A percentile compares a stretch with the other conserved stretches of the same genome.
Conservation (phyloP, 1,284 basidiomycete genomes). For the Rhodotorula sp. region DNA sequence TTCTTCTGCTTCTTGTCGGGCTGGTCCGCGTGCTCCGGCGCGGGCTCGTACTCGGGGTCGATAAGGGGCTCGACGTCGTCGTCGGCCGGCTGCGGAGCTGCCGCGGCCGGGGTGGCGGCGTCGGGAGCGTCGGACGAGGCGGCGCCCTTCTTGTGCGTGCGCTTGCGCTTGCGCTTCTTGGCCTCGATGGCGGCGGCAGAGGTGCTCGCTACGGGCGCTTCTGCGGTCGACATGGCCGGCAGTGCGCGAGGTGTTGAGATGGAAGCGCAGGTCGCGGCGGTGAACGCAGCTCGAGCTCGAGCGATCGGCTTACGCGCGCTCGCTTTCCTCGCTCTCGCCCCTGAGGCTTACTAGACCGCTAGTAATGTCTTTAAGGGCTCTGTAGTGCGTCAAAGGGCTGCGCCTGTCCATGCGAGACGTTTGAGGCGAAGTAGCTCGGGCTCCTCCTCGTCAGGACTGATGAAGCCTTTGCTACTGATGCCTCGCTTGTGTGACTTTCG, state of each 20-base stretch:
- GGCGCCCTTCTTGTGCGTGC: constrained; percentile 26
- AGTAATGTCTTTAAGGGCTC: too few relatives aligned
- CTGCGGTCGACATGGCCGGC: constrained; percentile 4
- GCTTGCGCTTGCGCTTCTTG: constrained; percentile 44
- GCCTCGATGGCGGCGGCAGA: constrained; percentile 29
- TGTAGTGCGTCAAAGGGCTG: too few relatives aligned
- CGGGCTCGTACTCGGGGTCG: constrained; percentile 34
- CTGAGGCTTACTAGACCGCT: too few relatives aligned
- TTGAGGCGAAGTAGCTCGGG: too few relatives aligned
- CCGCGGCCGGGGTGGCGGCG: constrained; percentile 5
- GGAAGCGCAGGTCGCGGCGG: neutral
- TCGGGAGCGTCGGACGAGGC: neutral
- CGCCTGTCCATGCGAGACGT: too few relatives aligned
- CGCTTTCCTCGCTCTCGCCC: too few relatives aligned
- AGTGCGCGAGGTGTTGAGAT: too few relatives aligned
- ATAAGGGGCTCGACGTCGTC: constrained; percentile 40
- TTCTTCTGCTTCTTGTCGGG: constrained; percentile 24
- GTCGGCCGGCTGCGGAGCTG: constrained; percentile 14
- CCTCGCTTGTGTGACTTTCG: too few relatives aligned
- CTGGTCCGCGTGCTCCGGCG: neutral
- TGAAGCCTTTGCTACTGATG: too few relatives aligned
- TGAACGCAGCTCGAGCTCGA: neutral
- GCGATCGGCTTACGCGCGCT: too few relatives aligned
- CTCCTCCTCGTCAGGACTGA: too few relatives aligned
- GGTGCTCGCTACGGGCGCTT: constrained; percentile 28